A percentile compares a stretch with the other conserved stretches of the same genome.
Evolutionary conservation across 257 asterid genomes (phyloP).

Genomic region (Ophiorrhiza pumila): DNA sequence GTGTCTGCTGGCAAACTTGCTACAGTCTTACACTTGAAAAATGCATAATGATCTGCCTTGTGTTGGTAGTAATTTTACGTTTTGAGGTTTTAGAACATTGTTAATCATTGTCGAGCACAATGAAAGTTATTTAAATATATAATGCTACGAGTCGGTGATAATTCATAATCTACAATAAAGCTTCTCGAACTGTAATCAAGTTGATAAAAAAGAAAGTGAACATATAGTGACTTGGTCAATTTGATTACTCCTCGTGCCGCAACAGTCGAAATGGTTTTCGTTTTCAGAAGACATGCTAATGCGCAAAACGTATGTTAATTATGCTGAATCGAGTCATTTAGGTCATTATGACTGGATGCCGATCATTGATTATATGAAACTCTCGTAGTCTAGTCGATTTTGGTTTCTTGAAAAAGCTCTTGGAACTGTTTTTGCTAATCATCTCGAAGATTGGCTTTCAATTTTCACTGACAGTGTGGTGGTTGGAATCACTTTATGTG

Average conservation of each 20-base stretch:
- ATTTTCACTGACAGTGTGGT: constrained; percentile 20
- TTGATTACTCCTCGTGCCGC: constrained; percentile 27
- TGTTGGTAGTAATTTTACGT: neutral
- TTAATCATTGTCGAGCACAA: neutral
- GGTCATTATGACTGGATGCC: constrained; percentile 3
- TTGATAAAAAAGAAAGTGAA: neutral
- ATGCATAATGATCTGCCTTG: neutral
- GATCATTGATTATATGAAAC: constrained; percentile 10
- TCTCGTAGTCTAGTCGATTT: constrained; percentile 13
- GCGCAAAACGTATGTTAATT: constrained; percentile 1
- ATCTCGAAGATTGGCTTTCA: neutral
- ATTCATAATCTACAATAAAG: neutral
- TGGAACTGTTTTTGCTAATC: constrained; percentile 11
- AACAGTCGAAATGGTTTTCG: constrained; percentile 19
- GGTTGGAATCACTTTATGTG: constrained; percentile 37
- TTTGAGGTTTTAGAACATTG: neutral
- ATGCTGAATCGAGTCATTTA: constrained; percentile 4
- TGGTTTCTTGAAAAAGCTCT: constrained; percentile 1
- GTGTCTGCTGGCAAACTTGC: neutral
- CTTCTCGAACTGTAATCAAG: constrained; percentile 13
- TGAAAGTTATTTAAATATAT: neutral
- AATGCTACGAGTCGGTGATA: neutral
- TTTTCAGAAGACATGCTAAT: neutral
- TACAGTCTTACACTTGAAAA: neutral
- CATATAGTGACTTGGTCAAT: constrained; percentile 29